phyloP scores from a whole-genome alignment of 192 early-diverging fungal genomes.

The Radiomyces spectabilis region DNA sequence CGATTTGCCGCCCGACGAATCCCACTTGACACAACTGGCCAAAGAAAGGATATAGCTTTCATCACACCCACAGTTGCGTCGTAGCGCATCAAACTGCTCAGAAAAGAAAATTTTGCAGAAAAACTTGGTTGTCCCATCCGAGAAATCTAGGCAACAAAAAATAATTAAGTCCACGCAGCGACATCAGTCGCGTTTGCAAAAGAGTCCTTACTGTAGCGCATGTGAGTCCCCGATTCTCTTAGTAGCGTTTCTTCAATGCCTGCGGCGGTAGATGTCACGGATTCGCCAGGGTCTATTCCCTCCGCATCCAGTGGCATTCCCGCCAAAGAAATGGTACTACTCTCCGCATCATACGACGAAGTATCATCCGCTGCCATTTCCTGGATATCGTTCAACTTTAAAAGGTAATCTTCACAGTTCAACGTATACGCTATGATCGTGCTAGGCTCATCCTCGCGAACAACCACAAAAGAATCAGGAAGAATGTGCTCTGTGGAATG shows the following conservation, averaged over 20 bases:
- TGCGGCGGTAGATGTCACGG: constrained; percentile 16
- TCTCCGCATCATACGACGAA: background rate
- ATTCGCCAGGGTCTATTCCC: background rate
- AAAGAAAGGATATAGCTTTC: constrained; percentile 79
- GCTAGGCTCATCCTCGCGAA: constrained; percentile 88
- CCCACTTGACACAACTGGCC: constrained; percentile 81
- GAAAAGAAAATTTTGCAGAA: constrained; percentile 89
- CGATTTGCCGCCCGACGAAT: constrained; percentile 82
- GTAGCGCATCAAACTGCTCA: constrained; percentile 87
- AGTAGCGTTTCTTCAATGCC: constrained; percentile 60
- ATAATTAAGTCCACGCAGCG: background rate
- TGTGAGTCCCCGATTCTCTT: constrained; percentile 62
- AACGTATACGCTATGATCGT: constrained; percentile 90
- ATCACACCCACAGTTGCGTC: constrained; percentile 78
- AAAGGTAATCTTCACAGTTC: constrained; percentile 62
- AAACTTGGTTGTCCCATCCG: constrained; percentile 69
- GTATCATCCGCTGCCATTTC: constrained; percentile 11
- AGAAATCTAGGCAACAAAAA: constrained; percentile 40
- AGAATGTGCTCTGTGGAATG: constrained; percentile 82
- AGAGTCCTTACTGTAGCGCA: constrained; percentile 59
- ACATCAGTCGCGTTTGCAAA: no score
- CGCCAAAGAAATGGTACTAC: background rate
- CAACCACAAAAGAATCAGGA: constrained; percentile 74
- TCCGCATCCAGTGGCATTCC: background rate
- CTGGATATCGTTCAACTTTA: constrained; percentile 48